phyloP scores from a whole-genome alignment of 768 basidiomycete species.

The Boletellus ananas region DNA sequence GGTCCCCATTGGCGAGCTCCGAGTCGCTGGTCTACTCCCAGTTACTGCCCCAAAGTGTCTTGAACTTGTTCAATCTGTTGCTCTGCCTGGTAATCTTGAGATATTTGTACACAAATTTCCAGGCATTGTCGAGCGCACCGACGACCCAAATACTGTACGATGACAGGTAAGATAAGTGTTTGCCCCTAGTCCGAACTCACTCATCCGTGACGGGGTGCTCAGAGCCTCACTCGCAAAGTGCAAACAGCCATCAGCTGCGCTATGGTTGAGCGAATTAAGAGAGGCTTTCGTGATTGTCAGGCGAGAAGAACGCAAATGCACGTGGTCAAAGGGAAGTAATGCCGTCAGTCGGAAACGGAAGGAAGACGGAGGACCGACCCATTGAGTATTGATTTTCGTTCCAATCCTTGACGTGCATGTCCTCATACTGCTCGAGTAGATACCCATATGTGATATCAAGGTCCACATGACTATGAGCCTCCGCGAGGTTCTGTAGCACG shows the following conservation, averaged over 20 bases:
- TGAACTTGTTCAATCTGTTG: conserved; percentile 16
- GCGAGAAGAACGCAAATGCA: conserved; percentile 39
- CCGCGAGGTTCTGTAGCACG: conserved; percentile 22
- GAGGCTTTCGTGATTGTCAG: conserved; percentile 35
- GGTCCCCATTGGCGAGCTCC: background rate
- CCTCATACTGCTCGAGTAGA: conserved; percentile 20
- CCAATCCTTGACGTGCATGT: conserved; percentile 35
- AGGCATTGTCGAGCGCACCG: conserved; percentile 38
- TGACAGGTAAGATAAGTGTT: conserved; percentile 24
- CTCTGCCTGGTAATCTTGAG: conserved; percentile 12
- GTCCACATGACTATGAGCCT: conserved; percentile 12
- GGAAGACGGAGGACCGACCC: conserved; percentile 25
- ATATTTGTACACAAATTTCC: conserved; percentile 32
- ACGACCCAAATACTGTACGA: conserved; percentile 36
- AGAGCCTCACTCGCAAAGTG: conserved; percentile 18
- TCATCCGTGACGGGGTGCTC: conserved; percentile 11
- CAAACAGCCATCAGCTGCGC: conserved; percentile 23
- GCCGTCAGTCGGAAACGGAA: background rate
- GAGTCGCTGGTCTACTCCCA: conserved; percentile 23
- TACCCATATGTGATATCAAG: conserved; percentile 14
- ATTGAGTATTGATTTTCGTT: conserved; percentile 27
- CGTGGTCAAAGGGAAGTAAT: conserved; percentile 21
- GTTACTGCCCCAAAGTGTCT: conserved; percentile 30
- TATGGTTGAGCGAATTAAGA: conserved; percentile 32
- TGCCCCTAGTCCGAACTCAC: background rate